A percentile compares a stretch with the other conserved stretches of the same genome.
Conservation (phyloP, 805 yeast genomes). For the Candida manassasensis region DNA sequence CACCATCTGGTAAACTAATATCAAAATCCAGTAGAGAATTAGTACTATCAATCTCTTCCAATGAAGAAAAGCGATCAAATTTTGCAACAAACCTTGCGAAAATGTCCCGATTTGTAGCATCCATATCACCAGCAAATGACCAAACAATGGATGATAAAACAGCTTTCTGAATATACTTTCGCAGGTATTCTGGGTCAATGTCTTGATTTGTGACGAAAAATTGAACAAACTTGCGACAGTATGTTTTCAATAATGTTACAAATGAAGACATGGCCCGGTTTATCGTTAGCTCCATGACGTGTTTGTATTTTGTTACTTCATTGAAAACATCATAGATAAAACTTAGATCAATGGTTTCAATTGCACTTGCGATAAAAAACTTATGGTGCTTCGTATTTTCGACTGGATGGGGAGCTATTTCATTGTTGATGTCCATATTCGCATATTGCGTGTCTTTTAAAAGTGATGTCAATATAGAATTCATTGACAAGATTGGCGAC, state of each 20-base stretch:
- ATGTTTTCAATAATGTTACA: constrained; percentile 34
- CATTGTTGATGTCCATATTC: constrained; percentile 9
- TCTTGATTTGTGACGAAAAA: constrained; percentile 8
- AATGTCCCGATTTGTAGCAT: constrained; percentile 29
- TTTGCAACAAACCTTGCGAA: constrained; percentile 29
- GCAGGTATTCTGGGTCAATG: constrained; percentile 19
- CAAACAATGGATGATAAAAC: constrained; percentile 44
- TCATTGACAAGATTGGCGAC: constrained; percentile 16
- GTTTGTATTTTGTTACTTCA: constrained; percentile 28
- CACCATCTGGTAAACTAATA: constrained; percentile 40
- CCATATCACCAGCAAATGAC: constrained; percentile 62
- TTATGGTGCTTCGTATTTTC: constrained; percentile 10
- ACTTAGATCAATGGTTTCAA: constrained; percentile 1
- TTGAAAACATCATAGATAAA: constrained; percentile 16
- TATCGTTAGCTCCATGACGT: constrained; percentile 48
- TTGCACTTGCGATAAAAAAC: constrained; percentile 9
- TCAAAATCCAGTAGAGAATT: constrained; percentile 37
- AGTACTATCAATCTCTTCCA: constrained; percentile 3
- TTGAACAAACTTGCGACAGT: constrained; percentile 21
- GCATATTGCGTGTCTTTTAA: constrained; percentile 15
- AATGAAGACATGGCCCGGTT: constrained; percentile 36
- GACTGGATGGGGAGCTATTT: constrained; percentile 5
- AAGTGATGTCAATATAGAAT: constrained; percentile 13
- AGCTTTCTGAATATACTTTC: constrained; percentile 27
- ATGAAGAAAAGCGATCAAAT: constrained; percentile 12